Evolutionary conservation across 1,139 yeast species (phyloP).

Genomic region (Debaryomycetaceae sp.): DNA sequence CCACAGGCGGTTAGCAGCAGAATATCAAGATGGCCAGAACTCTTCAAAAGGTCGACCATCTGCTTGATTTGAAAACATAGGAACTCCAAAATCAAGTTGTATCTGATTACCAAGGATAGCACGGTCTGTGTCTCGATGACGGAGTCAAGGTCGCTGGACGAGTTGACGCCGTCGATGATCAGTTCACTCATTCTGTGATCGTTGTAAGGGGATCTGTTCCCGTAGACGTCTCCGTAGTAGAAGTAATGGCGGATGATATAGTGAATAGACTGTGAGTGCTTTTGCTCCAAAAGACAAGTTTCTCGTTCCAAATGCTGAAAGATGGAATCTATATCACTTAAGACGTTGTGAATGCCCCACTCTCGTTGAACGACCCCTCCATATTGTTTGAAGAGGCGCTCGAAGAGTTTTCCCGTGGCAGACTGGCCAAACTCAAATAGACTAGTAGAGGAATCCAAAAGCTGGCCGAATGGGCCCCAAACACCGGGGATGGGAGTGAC

Average conservation of each 20-base stretch:
- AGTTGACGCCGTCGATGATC: conserved; percentile 42
- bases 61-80: conserved; percentile 47
- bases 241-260: conserved; percentile 32
- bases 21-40: conserved; percentile 14
- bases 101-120: conserved; percentile 31
- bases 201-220: conserved; percentile 54
- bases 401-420: conserved; percentile 52
- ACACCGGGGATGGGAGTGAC: conserved; percentile 33
- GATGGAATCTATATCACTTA: conserved; percentile 7
- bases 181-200: conserved; percentile 49
- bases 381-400: conserved; percentile 39
- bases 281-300: conserved; percentile 18
- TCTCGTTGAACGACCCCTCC: conserved; percentile 6
- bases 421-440: conserved; percentile 57
- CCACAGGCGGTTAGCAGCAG: conserved; percentile 41
- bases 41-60: conserved; percentile 26
- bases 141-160: conserved; percentile 18
- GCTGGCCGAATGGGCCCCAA: conserved; percentile 54
- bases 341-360: conserved; percentile 2
- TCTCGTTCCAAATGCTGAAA: conserved; percentile 31
- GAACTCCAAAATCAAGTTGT: conserved; percentile 46
- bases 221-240: conserved; percentile 53
- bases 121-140: conserved; percentile 5
- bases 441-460: conserved; percentile 13
- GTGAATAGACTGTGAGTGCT: conserved; percentile 22